These are phyloP conservation scores for Aspergillus coremiiformis DNA, from an alignment of 495 filamentous ascomycete genomes.

Conservation along the genomic window DNA sequence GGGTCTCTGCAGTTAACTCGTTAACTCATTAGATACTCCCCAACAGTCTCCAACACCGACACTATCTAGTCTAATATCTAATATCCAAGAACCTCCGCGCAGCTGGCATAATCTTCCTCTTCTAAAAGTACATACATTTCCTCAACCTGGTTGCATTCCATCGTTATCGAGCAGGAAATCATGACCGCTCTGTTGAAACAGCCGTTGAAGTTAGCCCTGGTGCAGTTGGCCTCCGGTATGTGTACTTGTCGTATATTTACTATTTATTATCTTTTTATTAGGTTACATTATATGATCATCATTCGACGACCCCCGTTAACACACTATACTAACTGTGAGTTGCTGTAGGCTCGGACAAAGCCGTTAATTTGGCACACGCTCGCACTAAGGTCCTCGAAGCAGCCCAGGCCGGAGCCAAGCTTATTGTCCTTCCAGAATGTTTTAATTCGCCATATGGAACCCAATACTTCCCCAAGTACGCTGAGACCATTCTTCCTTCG, in stretches of 20 bases:
- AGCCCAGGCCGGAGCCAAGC: conserved; percentile 58
- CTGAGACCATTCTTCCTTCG: conserved; percentile 75
- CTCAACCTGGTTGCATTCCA: background rate
- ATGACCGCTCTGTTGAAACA: conserved; percentile 58
- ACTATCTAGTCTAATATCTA: background rate
- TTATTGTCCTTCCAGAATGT: conserved; percentile 68
- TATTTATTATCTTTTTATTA: too few species aligned
- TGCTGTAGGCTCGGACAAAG: conserved; percentile 65
- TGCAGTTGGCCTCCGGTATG: conserved; percentile 70
- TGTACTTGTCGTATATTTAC: too few species aligned
- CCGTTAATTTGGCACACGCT: conserved; percentile 73
- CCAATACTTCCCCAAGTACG: conserved; percentile 84
- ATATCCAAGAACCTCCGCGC: background rate
- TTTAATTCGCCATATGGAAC: conserved; percentile 94
- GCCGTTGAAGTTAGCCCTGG: conserved; percentile 71
- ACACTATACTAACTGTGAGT: background rate
- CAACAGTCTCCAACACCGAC: background rate
- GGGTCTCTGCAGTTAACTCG: background rate
- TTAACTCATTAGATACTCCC: background rate
- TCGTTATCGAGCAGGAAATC: background rate
- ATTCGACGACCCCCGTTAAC: background rate
- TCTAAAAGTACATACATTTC: too few species aligned
- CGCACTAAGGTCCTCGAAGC: conserved; percentile 79
- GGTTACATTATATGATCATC: background rate
- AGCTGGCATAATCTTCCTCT: background rate